phyloP scores from a whole-genome alignment of 2,329 filamentous ascomycete species.

The Triangularia verruculosa region DNA sequence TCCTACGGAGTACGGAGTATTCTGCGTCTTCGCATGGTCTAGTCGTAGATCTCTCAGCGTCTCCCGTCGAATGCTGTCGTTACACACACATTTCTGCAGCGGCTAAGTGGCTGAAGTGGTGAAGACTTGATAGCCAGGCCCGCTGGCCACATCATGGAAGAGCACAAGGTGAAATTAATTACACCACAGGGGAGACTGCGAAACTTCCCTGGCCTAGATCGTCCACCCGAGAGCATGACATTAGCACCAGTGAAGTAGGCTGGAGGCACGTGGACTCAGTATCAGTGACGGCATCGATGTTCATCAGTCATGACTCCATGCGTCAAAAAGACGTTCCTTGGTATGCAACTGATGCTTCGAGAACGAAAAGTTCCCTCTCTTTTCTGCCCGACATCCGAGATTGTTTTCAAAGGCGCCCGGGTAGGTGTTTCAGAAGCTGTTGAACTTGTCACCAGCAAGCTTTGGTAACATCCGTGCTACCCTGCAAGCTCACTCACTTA shows the following conservation, averaged over 20 bases:
- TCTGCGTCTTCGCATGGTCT: background rate
- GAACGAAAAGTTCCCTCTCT: background rate
- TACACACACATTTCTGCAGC: background rate
- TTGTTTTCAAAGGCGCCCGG: constrained; percentile 7
- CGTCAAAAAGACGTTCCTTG: background rate
- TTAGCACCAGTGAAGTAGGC: background rate
- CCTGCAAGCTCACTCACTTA: background rate
- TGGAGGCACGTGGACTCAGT: background rate
- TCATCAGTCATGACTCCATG: background rate
- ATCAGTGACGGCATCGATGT: background rate
- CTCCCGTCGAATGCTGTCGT: background rate
- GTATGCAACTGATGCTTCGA: background rate
- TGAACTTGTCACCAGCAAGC: background rate
- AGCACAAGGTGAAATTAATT: background rate
- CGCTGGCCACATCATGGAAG: background rate
- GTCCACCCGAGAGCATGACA: background rate
- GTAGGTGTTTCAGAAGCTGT: constrained; percentile 11
- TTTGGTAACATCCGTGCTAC: background rate
- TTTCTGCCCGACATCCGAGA: constrained; percentile 8
- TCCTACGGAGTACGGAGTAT: background rate
- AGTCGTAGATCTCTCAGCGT: background rate
- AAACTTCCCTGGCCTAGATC: background rate
- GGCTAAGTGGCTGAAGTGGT: background rate
- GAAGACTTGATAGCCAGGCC: background rate
- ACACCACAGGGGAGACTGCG: background rate